Evolutionary conservation across 441 rosid species (phyloP).

Genomic region (Corymbia citriodora): DNA sequence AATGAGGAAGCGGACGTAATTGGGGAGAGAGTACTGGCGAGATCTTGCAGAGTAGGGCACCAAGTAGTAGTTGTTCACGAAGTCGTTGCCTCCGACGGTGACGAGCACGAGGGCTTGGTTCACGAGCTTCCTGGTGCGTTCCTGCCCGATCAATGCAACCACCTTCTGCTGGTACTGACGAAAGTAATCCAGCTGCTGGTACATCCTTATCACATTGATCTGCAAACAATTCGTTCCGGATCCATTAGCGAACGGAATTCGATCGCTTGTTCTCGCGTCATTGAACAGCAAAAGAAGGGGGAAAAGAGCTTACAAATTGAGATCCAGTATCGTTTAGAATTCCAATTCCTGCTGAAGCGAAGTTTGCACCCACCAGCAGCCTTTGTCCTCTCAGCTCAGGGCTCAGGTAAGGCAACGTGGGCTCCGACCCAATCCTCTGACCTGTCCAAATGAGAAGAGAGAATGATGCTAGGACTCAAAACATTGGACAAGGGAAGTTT

Average conservation of each 20-base stretch:
- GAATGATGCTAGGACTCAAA: background rate
- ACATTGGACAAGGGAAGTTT: background rate
- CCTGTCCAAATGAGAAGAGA: constrained; percentile 25
- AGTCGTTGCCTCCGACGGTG: constrained; percentile 91
- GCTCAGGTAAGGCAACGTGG: constrained; percentile 86
- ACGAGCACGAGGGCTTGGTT: constrained; percentile 61
- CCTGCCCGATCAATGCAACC: constrained; percentile 48
- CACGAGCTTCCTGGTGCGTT: constrained; percentile 45
- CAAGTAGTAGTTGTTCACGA: constrained; percentile 84
- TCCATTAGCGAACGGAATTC: background rate
- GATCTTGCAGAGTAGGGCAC: constrained; percentile 87
- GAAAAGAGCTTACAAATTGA: constrained; percentile 57
- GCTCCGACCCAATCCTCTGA: constrained; percentile 61
- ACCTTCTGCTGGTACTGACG: constrained; percentile 70
- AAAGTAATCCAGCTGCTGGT: constrained; percentile 56
- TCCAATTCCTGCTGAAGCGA: constrained; percentile 97
- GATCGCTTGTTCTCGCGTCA: background rate
- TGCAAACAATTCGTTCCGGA: constrained; percentile 16
- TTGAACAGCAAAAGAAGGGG: background rate
- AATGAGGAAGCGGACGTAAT: constrained; percentile 67
- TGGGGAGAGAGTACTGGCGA: constrained; percentile 69
- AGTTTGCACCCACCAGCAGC: constrained; percentile 86
- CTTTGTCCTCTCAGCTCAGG: constrained; percentile 60
- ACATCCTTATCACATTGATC: constrained; percentile 70
- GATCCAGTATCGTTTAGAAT: constrained; percentile 91